A percentile compares a stretch with the other conserved stretches of the same genome.
These are phyloP conservation scores for Triticum monococcum DNA, from an alignment of 176 grass and related monocot genomes.

Conservation along the genomic window DNA sequence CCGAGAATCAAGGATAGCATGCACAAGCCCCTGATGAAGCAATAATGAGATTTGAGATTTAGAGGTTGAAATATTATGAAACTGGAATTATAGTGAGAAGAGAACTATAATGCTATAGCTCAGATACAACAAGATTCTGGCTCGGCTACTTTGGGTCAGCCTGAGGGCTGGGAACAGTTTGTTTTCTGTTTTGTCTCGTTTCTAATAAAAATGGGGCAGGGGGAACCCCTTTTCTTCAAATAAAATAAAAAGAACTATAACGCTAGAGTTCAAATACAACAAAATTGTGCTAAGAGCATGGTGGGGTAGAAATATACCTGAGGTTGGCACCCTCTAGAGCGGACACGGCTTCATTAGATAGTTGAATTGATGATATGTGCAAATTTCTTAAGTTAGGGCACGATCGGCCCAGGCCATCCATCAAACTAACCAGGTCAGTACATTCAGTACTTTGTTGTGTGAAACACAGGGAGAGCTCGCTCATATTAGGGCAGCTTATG, in stretches of 20 bases:
- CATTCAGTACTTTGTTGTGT: slow-evolving; percentile 62
- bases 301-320: slow-evolving; percentile 49
- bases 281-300: slow-evolving; percentile 12
- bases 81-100: slow-evolving; percentile 14
- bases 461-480: slow-evolving; percentile 82
- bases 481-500: slow-evolving; percentile 85
- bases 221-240: too few relatives aligned
- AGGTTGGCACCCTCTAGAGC: slow-evolving; percentile 79
- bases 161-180: too few relatives aligned
- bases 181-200: too few relatives aligned
- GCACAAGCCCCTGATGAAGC: slow-evolving; percentile 65
- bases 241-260: not conserved
- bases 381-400: slow-evolving; percentile 74
- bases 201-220: too few relatives aligned
- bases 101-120: slow-evolving; percentile 1
- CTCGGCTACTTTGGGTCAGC: too few relatives aligned
- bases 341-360: slow-evolving; percentile 87
- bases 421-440: slow-evolving; percentile 68
- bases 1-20: slow-evolving; percentile 90
- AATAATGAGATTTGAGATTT: slow-evolving; percentile 23
- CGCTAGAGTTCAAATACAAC: not conserved
- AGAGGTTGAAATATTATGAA: not conserved
- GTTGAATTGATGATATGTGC: slow-evolving; percentile 68
- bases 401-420: slow-evolving; percentile 69
- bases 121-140: not conserved